These are phyloP conservation scores for Colletotrichum limetticola DNA, from an alignment of 2,329 filamentous ascomycete genomes.

Conservation along the genomic window DNA sequence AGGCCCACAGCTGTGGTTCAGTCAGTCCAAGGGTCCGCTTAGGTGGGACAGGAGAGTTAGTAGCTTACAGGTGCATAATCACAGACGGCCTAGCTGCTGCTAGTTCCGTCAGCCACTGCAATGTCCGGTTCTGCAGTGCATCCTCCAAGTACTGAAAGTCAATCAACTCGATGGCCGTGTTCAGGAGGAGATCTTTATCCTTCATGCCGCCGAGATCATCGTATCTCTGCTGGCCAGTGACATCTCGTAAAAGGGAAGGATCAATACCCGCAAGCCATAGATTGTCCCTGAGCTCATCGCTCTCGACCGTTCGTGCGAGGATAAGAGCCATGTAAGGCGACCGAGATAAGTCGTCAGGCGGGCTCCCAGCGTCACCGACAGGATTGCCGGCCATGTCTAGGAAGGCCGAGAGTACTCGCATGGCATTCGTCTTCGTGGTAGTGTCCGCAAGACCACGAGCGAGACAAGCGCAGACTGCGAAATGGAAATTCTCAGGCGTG, in stretches of 20 bases:
- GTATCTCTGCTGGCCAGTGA: conserved; percentile 52
- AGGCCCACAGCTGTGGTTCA: conserved; percentile 58
- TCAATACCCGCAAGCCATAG: conserved; percentile 70
- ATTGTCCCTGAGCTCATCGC: conserved; percentile 71
- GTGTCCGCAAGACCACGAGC: conserved; percentile 73
- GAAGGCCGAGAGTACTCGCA: conserved; percentile 71
- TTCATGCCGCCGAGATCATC: conserved; percentile 59
- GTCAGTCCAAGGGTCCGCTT: conserved; percentile 33
- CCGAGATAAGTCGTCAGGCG: conserved; percentile 36
- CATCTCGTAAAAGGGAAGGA: conserved; percentile 52
- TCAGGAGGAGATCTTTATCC: conserved; percentile 71
- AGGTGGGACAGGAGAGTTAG: not conserved
- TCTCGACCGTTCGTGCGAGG: conserved; percentile 63
- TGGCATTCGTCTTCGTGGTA: conserved; percentile 66
- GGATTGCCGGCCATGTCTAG: conserved; percentile 61
- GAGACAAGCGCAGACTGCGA: conserved; percentile 72
- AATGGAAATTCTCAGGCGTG: conserved; percentile 72
- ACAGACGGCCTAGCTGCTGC: conserved; percentile 65
- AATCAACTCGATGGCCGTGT: conserved; percentile 71
- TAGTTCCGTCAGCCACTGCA: conserved; percentile 70
- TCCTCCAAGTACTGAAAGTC: conserved; percentile 76
- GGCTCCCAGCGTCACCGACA: conserved; percentile 29
- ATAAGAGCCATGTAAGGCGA: conserved; percentile 72
- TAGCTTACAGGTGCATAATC: conserved; percentile 65
- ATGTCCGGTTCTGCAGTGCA: conserved; percentile 66